Conservation (phyloP, 805 yeast genomes). For the Wickerhamiella kazuoi region DNA sequence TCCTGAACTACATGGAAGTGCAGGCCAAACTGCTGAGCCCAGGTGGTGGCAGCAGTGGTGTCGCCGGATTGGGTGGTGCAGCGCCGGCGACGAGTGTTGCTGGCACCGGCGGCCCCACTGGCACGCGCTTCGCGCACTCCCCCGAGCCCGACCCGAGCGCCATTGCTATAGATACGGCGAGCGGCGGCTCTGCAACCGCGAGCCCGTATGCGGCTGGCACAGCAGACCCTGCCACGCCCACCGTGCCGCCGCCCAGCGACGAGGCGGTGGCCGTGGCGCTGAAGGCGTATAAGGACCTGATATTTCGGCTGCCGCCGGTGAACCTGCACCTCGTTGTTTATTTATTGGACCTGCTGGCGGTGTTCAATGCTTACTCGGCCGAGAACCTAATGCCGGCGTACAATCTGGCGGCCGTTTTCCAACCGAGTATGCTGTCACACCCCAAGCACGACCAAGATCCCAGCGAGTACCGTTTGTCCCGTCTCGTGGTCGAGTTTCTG, state of each 20-base stretch:
- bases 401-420: constrained; percentile 89
- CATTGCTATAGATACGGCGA: not conserved
- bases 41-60: not conserved
- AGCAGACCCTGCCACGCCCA: not conserved
- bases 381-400: constrained; percentile 81
- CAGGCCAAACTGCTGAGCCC: constrained; percentile 22
- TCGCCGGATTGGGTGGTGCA: not conserved
- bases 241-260: constrained; percentile 1
- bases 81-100: not conserved
- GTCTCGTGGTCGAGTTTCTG: constrained; percentile 72
- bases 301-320: constrained; percentile 54
- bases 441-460: constrained; percentile 88
- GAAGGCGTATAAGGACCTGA: constrained; percentile 45
- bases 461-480: constrained; percentile 74
- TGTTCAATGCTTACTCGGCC: constrained; percentile 63
- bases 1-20: constrained; percentile 46
- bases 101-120: not conserved
- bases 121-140: not conserved
- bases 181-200: not conserved
- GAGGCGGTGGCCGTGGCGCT: constrained; percentile 30
- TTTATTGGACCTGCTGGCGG: constrained; percentile 66
- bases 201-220: not conserved
- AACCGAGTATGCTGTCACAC: constrained; percentile 87
- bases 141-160: not conserved
- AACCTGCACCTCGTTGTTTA: constrained; percentile 72